phyloP scores from a whole-genome alignment of 306 rosid genomes.

The Hippophae rhamnoides region DNA sequence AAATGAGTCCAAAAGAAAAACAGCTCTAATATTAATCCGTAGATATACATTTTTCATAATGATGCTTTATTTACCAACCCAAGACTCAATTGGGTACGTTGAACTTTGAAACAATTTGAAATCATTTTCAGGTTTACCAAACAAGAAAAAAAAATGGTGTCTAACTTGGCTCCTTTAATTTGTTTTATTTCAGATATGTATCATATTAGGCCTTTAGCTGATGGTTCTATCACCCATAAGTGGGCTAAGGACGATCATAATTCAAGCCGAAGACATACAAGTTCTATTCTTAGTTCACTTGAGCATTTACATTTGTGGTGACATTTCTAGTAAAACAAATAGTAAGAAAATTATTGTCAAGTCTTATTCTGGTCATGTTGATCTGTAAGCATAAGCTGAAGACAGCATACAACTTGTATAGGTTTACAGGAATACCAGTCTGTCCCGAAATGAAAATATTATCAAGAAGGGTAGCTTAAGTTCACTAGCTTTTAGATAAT shows the following conservation, averaged over 20 bases:
- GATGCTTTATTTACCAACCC: neutral
- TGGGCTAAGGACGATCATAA: slow-evolving; percentile 47
- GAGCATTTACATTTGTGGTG: too few species aligned
- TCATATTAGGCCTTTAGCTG: slow-evolving; percentile 42
- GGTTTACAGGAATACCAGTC: too few species aligned
- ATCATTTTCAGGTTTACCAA: neutral
- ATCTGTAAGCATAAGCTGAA: too few species aligned
- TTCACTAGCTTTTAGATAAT: too few species aligned
- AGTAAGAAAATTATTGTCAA: too few species aligned
- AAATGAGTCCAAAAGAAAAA: too few species aligned
- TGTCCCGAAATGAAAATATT: too few species aligned
- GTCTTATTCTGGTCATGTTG: too few species aligned
- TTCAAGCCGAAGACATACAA: slow-evolving; percentile 40
- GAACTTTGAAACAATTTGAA: neutral
- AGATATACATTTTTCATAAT: neutral
- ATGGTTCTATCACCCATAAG: slow-evolving; percentile 64
- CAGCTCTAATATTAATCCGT: neutral
- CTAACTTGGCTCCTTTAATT: neutral
- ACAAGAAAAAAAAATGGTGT: neutral
- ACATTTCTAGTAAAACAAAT: too few species aligned
- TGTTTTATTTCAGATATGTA: slow-evolving; percentile 43
- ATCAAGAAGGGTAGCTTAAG: too few species aligned
- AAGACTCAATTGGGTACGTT: slow-evolving; percentile 56
- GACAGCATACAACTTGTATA: too few species aligned
- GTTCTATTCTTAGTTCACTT: slow-evolving; percentile 24